Percentiles rank a stretch among this genome's conserved stretches.
Evolutionary conservation across 768 basidiomycete genomes (phyloP).

Genomic region (Trichaptum fuscoviolaceum): DNA sequence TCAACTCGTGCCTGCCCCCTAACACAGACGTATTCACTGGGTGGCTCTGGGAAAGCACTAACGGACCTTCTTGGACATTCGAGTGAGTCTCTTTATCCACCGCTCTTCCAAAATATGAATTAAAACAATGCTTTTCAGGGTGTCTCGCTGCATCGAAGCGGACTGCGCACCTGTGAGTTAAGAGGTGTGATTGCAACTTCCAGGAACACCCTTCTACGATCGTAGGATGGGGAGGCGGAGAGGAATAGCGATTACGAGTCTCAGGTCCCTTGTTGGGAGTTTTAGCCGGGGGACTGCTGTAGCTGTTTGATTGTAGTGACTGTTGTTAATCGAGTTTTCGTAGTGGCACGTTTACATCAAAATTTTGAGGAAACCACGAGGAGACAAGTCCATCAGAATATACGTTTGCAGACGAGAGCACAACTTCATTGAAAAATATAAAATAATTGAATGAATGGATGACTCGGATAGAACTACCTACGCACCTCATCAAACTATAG

Average conservation of each 20-base stretch:
- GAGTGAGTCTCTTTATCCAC: background rate
- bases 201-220: background rate
- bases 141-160: background rate
- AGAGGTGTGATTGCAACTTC: background rate
- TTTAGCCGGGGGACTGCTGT: too few relatives aligned
- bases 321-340: too few relatives aligned
- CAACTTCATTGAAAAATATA: too few relatives aligned
- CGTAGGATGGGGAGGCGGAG: background rate
- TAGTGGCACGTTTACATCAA: too few relatives aligned
- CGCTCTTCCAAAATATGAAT: too few relatives aligned
- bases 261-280: background rate
- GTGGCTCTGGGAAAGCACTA: background rate
- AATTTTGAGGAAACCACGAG: too few relatives aligned
- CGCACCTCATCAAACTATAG: too few relatives aligned
- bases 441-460: too few relatives aligned
- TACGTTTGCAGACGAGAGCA: too few relatives aligned
- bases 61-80: background rate
- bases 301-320: too few relatives aligned
- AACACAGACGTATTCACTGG: background rate
- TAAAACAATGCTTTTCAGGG: background rate
- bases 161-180: background rate
- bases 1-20: background rate
- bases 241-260: background rate
- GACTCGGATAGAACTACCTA: too few relatives aligned
- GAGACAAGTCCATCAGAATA: too few relatives aligned